Evolutionary conservation across 1,139 yeast species (phyloP), one percentile per base, ranked within the genome.

Genomic region (Pneumocystis wakefieldiae): DNA sequence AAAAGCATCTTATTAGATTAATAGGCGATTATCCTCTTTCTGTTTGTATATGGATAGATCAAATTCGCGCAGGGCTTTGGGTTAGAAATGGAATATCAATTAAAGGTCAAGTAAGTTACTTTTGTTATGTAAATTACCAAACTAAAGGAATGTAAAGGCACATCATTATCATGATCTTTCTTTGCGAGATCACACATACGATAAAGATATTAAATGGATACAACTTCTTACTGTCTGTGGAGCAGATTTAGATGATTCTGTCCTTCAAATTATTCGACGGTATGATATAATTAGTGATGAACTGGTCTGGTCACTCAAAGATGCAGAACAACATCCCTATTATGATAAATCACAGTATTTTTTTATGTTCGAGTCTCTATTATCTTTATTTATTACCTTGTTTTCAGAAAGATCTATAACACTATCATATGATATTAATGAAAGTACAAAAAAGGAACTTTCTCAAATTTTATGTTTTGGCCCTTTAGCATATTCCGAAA

Each of bases 41-140:
- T 65, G 86, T 92, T 0, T 73, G 88, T 39, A 95, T 87, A 0
- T 75, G 87, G 28, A 78, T 85, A 7, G 78, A 91, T 0, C 97
- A 92, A 71, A 83, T 90, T 17, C 82, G 83, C 60, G 79, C 82
- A 1, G 95, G 96, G 0, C 81, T 86, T 66, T 92, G 97, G 97
- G 88, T 92, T 2, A 81, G 97, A 72, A 92, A 92, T 71, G 91
- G 91, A 0, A 80, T 83, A 66, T 85, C 92, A 59, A 83, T 89
- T 14, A 79, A 87, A 62, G 84, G 85, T 41, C 97, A 92, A 71
- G 59, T 57, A 57, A 37, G 55, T 48, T 24, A 8, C 29, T 24
- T 19, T 24, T 57, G 19, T 39, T 19, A 29, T 29, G 6, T 39
- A 28, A 12, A 29, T 10, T 29, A n/a, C n/a, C 19, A 14, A 19